Evolutionary conservation across 31 red algal species (phyloP), one percentile per base, ranked within the genome.

Genomic region (Odonthalia washingtoniensis): DNA sequence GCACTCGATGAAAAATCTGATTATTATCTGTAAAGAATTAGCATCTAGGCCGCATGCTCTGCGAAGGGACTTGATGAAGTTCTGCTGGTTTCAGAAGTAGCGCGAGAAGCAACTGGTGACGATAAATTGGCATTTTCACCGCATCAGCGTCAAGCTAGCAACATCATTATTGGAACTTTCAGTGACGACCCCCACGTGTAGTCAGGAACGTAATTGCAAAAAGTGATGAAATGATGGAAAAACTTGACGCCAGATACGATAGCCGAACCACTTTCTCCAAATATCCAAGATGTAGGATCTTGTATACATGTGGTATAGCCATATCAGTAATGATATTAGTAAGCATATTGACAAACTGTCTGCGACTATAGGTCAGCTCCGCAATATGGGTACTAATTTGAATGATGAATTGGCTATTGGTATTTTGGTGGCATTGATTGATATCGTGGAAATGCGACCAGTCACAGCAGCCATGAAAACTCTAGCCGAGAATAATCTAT

Each of bases 401-500:
- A 30, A 39, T 27, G 82, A 85, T 62, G 43, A 73, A 61, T 53
- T 78, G 31, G 38, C 72, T 2, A 62, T 87, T 32, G 72, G 38
- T 1, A 31, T 87, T 16, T 39, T 87, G 36, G 65, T 77, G 1
- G 43, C 84, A 2, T 77, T 74, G 31, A 68, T 87, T 65, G 44
- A 52, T 65, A 74, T 64, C 30, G 31, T 26, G 32, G 5, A 77
- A 41, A 39, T 87, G 0, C 49, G 40, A 26, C 72, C 72, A 30
- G 32, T 77, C 52, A 76, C 70, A 21, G 84, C 84, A 17, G 84
- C 84, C 34, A 67, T 87, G 57, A 87, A 87, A 65, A 87, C 72
- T 4, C 69, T 87, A 0, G 39, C 84, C 33, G 27, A 74, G 12
- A n/a, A 77, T 0, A 77, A 76, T 42, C 26, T 46, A 2, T 66